Percentiles rank a stretch among this genome's conserved stretches.
phyloP scores from a whole-genome alignment of 768 basidiomycete species.

The Naganishia vishniacii region DNA sequence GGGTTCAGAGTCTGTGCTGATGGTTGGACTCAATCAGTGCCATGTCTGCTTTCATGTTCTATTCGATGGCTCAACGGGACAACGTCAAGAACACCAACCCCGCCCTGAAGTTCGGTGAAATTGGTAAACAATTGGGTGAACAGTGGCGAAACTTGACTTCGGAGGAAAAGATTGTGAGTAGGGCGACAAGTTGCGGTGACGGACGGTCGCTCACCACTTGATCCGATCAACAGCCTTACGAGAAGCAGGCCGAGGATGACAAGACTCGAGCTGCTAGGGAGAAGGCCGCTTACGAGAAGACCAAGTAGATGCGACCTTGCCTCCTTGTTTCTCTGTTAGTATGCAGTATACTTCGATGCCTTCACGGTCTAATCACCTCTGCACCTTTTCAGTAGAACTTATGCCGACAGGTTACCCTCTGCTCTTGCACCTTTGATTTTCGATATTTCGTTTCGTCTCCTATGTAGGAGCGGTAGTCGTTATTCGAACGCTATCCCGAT shows the following conservation, averaged over 20 bases:
- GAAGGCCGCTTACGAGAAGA: conserved; percentile 48
- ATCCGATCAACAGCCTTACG: conserved; percentile 90
- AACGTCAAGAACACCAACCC: conserved; percentile 94
- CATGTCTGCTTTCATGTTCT: conserved; percentile 98
- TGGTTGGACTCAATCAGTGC: conserved; percentile 52
- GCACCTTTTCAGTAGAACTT: too few species aligned
- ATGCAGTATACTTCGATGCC: too few species aligned
- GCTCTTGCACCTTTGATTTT: conserved; percentile 22
- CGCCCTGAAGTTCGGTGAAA: conserved; percentile 89
- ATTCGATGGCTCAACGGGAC: conserved; percentile 91
- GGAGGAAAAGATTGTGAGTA: conserved; percentile 78
- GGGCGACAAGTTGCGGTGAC: too few species aligned
- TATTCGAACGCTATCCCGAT: conserved; percentile 7
- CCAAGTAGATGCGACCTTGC: too few species aligned
- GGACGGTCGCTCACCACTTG: too few species aligned
- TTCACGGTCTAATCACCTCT: too few species aligned
- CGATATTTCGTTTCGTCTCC: conserved; percentile 14
- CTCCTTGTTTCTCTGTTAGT: too few species aligned
- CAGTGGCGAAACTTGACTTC: conserved; percentile 96
- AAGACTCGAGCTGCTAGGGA: conserved; percentile 81
- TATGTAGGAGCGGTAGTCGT: conserved; percentile 17
- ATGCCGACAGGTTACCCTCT: too few species aligned
- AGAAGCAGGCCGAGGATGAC: conserved; percentile 77
- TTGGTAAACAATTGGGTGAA: conserved; percentile 88
- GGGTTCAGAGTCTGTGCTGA: neutral